phyloP scores from a whole-genome alignment of 805 yeast species.

The Tanozyma kutaoensis region DNA sequence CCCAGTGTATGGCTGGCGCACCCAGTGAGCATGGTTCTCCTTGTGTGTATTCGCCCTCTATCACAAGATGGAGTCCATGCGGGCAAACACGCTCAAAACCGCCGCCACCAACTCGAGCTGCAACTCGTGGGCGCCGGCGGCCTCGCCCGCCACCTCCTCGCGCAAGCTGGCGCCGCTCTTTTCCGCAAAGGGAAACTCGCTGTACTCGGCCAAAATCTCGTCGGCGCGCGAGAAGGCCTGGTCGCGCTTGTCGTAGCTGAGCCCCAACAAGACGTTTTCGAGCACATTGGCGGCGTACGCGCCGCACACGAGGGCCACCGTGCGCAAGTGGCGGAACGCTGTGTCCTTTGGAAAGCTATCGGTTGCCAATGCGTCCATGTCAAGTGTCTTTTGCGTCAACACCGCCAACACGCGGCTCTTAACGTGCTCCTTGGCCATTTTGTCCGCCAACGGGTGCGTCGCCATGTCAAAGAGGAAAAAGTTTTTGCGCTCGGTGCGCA shows the following conservation, averaged over 20 bases:
- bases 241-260: slow-evolving; percentile 82
- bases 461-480: slow-evolving; percentile 96
- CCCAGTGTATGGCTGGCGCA: no score
- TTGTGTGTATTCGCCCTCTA: no score
- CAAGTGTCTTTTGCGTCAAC: slow-evolving; percentile 60
- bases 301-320: slow-evolving; percentile 74
- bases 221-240: slow-evolving; percentile 91
- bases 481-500: slow-evolving; percentile 91
- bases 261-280: slow-evolving; percentile 68
- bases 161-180: slow-evolving; percentile 56
- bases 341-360: slow-evolving; percentile 57
- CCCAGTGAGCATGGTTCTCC: no score
- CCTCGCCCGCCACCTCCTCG: slow-evolving; percentile 38
- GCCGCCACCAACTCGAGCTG: slow-evolving; percentile 87
- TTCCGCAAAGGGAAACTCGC: slow-evolving; percentile 70
- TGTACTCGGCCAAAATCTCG: slow-evolving; percentile 67
- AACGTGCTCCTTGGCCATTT: slow-evolving; percentile 70
- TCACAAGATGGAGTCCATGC: slow-evolving; percentile 85
- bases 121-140: slow-evolving; percentile 43
- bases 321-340: slow-evolving; percentile 59
- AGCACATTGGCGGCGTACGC: slow-evolving; percentile 93
- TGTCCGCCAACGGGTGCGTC: slow-evolving; percentile 90
- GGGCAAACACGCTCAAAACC: slow-evolving; percentile 76
- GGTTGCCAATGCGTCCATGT: slow-evolving; percentile 24
- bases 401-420: slow-evolving; percentile 58